These are phyloP conservation scores for Daldinia eschscholtzii DNA, from an alignment of 2,329 filamentous ascomycete genomes.

Conservation along the genomic window DNA sequence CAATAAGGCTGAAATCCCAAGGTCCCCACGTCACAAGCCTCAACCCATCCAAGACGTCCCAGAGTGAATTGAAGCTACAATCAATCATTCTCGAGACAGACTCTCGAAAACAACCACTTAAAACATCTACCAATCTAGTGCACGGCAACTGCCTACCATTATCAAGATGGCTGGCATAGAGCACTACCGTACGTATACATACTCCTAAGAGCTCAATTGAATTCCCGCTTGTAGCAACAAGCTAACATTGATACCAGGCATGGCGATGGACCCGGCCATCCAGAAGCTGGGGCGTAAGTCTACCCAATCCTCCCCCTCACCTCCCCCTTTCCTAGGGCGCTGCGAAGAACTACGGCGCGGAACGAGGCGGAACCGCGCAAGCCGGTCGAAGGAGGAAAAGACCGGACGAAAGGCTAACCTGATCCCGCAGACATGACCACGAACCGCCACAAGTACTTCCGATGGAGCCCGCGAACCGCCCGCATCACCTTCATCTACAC, in stretches of 20 bases:
- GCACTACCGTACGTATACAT: constrained; percentile 57
- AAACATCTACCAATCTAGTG: constrained; percentile 39
- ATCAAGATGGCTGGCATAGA: constrained; percentile 60
- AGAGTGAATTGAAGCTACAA: constrained; percentile 39
- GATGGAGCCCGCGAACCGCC: constrained; percentile 88
- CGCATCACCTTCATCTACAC: constrained; percentile 84
- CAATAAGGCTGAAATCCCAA: constrained; percentile 23
- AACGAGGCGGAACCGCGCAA: neutral
- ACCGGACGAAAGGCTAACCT: constrained; percentile 11
- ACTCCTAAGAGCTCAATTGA: constrained; percentile 3
- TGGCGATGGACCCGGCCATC: constrained; percentile 63
- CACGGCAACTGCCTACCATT: constrained; percentile 38
- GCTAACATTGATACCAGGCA: constrained; percentile 55
- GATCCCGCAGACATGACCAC: constrained; percentile 76
- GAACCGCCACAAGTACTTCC: constrained; percentile 94
- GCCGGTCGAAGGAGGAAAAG: neutral
- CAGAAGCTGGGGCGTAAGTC: constrained; percentile 61
- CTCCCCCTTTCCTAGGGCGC: neutral
- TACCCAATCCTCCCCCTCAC: constrained; percentile 4
- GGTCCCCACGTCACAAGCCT: constrained; percentile 11
- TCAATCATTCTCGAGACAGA: constrained; percentile 27
- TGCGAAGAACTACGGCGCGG: neutral
- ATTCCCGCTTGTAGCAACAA: constrained; percentile 24
- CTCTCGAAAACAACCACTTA: constrained; percentile 26
- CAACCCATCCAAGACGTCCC: constrained; percentile 10